Base-by-base conservation (phyloP, 2,329 filamentous ascomycete species). In the Alternaria novae-zelandiae region DNA sequence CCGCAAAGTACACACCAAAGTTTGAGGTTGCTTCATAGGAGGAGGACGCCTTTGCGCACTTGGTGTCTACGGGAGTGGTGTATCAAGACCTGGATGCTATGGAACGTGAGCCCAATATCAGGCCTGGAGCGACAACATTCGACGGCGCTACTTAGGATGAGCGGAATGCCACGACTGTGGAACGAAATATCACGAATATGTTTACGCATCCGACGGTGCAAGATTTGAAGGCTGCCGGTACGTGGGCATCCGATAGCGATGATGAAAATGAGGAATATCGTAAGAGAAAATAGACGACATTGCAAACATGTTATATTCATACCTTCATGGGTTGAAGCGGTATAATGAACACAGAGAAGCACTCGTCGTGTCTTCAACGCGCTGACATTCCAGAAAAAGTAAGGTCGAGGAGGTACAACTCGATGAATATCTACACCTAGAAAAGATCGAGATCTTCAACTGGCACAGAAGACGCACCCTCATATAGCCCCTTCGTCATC, bases 1-100 rank as follows among this genome's bases (percentile, higher is more conserved):
- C 92, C 20, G 85, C 88, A 25, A 98, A 97, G 83, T 98, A 96
- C 81, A 90, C 88, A 69, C 87, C 94, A 32, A 97, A 95, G 84
- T 93, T 93, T 66, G 86, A 89, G 65, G 85, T 74, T 28, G 64
- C 70, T 23, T 75, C 65, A 63, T 62, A 36, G 32, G 15, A 21
- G 41, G 47, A 15, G 23, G 30, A 49, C 5, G 32, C 32, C 12
- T n/a, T 46, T 17, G 54, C 20, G 53, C 21, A 44, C 28, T 17
- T 45, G 23, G 36, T 26, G 12, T 30, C 36, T 10, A 30, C 15
- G 17, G 23, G 13, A 17, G 25, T 46, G 6, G 17, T 25, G 51
- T 13, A 46, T 17, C 36, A 43, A 13, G 56, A 53, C 8, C 2
- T 46, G 13, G 6, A 41, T 59, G n/a, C 26, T 47, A 28, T 6